Evolutionary conservation across 495 filamentous ascomycete species (phyloP).

Genomic region (Lichenothelia convexa): DNA sequence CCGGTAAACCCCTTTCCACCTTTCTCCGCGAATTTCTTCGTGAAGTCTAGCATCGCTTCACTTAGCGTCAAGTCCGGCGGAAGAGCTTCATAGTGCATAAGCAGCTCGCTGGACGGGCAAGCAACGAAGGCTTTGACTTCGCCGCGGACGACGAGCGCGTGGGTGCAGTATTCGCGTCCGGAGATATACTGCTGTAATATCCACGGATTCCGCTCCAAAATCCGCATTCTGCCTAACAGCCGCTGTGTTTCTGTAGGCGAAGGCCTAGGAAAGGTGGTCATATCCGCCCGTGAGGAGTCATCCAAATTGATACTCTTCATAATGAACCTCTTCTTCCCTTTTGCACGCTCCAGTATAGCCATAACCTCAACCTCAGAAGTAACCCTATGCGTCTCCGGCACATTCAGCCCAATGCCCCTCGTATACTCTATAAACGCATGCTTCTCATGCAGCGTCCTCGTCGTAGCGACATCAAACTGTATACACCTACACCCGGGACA

Average conservation of each 20-base stretch:
- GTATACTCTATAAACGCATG: constrained; percentile 39
- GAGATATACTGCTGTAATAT: constrained; percentile 48
- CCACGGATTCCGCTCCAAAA: constrained; percentile 40
- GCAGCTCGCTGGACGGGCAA: constrained; percentile 35
- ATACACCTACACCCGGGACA: constrained; percentile 44
- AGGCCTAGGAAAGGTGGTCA: constrained; percentile 36
- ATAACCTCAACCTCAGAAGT: constrained; percentile 36
- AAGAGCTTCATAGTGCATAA: constrained; percentile 45
- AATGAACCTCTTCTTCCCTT: constrained; percentile 33
- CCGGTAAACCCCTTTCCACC: constrained; percentile 38
- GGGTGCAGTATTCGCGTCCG: constrained; percentile 50
- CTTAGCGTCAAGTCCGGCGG: constrained; percentile 31
- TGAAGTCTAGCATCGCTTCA: constrained; percentile 42
- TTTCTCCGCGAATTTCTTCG: constrained; percentile 32
- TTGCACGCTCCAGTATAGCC: constrained; percentile 31
- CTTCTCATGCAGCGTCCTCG: constrained; percentile 35
- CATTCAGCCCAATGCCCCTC: constrained; percentile 29
- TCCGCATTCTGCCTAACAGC: constrained; percentile 34
- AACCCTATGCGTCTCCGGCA: constrained; percentile 41
- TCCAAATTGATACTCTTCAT: constrained; percentile 39
- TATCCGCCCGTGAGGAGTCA: constrained; percentile 24
- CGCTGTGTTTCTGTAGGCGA: constrained; percentile 34
- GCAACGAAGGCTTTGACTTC: constrained; percentile 43
- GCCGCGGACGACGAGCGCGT: constrained; percentile 42
- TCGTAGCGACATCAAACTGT: constrained; percentile 31